phyloP scores from a whole-genome alignment of 2,329 filamentous ascomycete species.

The Alternaria triticimaculans region DNA sequence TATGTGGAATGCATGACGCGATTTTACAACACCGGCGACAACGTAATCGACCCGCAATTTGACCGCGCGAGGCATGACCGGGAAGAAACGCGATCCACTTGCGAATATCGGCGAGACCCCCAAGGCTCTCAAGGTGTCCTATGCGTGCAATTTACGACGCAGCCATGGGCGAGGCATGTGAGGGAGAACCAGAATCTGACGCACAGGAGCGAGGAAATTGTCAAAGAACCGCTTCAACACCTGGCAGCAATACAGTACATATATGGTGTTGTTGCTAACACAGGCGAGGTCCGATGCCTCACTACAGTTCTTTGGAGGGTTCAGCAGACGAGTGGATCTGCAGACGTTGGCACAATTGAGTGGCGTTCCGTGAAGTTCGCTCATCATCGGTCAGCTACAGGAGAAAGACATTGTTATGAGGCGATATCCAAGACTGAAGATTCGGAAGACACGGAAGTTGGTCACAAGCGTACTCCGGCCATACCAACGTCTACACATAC shows the following conservation, averaged over 20 bases:
- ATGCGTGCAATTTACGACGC: constrained; percentile 50
- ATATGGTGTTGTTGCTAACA: constrained; percentile 40
- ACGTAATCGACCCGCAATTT: constrained; percentile 30
- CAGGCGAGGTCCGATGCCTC: constrained; percentile 33
- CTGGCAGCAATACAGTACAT: constrained; percentile 54
- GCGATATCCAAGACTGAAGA: constrained; percentile 14
- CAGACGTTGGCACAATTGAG: constrained; percentile 39
- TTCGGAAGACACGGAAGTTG: constrained; percentile 1
- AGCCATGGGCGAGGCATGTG: constrained; percentile 53
- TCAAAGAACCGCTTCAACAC: constrained; percentile 41
- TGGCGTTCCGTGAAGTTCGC: constrained; percentile 45
- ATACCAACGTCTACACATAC: neutral
- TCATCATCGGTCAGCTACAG: neutral
- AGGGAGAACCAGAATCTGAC: constrained; percentile 30
- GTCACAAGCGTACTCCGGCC: neutral
- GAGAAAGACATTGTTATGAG: constrained; percentile 26
- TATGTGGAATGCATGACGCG: constrained; percentile 42
- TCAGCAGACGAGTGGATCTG: constrained; percentile 33
- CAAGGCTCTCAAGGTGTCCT: constrained; percentile 28
- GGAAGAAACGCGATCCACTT: constrained; percentile 31
- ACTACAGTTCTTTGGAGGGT: constrained; percentile 51
- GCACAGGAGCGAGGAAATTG: constrained; percentile 30
- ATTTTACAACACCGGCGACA: constrained; percentile 42
- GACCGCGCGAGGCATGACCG: constrained; percentile 26
- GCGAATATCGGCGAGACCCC: constrained; percentile 25